Evolutionary conservation across 192 early-diverging fungal genomes (phyloP).

Genomic region (Coemansia sp.): DNA sequence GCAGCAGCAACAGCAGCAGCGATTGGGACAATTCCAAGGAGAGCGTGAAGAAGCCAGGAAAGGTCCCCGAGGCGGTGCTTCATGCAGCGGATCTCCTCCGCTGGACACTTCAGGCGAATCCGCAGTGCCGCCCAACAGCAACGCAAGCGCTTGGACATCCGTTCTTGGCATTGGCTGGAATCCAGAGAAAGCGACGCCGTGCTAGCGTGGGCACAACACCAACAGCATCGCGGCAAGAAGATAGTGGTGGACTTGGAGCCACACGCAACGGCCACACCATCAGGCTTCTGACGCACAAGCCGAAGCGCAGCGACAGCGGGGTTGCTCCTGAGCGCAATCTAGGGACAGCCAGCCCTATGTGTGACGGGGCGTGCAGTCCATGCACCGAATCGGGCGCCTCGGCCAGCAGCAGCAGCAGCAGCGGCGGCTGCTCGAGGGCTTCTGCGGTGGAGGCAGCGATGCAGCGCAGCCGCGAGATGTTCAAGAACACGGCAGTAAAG

Average conservation of each 20-base stretch:
- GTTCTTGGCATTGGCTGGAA: slow-evolving; percentile 47
- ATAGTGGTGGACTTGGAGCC: background rate
- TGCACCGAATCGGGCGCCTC: background rate
- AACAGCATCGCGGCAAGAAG: background rate
- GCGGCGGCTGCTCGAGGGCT: background rate
- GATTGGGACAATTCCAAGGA: background rate
- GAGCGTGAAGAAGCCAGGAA: slow-evolving; percentile 12
- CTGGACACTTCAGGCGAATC: slow-evolving; percentile 59
- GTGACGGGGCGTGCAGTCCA: background rate
- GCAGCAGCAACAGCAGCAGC: background rate
- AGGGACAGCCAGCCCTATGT: background rate
- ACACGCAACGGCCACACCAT: background rate
- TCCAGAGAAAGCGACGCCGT: slow-evolving; percentile 16
- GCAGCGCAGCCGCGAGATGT: slow-evolving; percentile 14
- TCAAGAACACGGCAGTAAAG: slow-evolving; percentile 24
- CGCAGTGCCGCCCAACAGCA: slow-evolving; percentile 59
- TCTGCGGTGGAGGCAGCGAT: background rate
- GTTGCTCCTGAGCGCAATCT: slow-evolving; percentile 28
- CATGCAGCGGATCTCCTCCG: slow-evolving; percentile 66
- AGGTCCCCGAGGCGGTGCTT: slow-evolving; percentile 55
- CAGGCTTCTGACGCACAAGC: background rate
- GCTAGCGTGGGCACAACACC: background rate
- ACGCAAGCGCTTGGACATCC: slow-evolving; percentile 59
- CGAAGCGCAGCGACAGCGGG: slow-evolving; percentile 7
- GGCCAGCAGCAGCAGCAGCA: background rate